Evolutionary conservation across 2,329 filamentous ascomycete species (phyloP).

Genomic region (Scedosporium minutisporum): DNA sequence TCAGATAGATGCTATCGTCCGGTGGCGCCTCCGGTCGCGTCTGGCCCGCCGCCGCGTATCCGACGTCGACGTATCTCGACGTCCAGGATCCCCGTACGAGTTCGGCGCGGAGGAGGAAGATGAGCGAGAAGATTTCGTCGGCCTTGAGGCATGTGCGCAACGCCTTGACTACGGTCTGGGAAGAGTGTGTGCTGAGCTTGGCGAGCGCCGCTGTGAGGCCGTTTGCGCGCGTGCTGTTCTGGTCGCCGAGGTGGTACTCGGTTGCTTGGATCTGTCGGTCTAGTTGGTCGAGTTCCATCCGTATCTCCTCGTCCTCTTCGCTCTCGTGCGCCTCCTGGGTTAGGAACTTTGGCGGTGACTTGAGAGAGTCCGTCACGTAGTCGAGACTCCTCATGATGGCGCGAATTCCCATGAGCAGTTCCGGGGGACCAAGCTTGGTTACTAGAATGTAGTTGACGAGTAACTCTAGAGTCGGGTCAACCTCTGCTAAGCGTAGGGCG

Average conservation of each 20-base stretch:
- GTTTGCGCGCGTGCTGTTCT: constrained; percentile 51
- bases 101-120: constrained; percentile 63
- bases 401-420: constrained; percentile 57
- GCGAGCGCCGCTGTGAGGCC: constrained; percentile 59
- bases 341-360: constrained; percentile 20
- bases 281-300: constrained; percentile 48
- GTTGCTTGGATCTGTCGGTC: constrained; percentile 59
- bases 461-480: constrained; percentile 60
- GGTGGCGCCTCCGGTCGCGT: constrained; percentile 33
- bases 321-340: constrained; percentile 19
- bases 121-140: constrained; percentile 60
- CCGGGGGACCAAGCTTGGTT: constrained; percentile 54
- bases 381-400: constrained; percentile 62
- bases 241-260: constrained; percentile 56
- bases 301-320: constrained; percentile 22
- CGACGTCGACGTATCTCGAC: constrained; percentile 55
- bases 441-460: constrained; percentile 56
- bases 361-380: constrained; percentile 35
- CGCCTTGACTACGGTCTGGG: constrained; percentile 47
- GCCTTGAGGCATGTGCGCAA: constrained; percentile 55
- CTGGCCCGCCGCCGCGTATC: constrained; percentile 25
- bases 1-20: constrained; percentile 59
- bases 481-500: constrained; percentile 49
- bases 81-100: constrained; percentile 70
- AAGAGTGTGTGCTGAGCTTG: constrained; percentile 58